A percentile compares a stretch with the other conserved stretches of the same genome.
Evolutionary conservation across 2,329 filamentous ascomycete genomes (phyloP).

Genomic region (Colletotrichum sp.): DNA sequence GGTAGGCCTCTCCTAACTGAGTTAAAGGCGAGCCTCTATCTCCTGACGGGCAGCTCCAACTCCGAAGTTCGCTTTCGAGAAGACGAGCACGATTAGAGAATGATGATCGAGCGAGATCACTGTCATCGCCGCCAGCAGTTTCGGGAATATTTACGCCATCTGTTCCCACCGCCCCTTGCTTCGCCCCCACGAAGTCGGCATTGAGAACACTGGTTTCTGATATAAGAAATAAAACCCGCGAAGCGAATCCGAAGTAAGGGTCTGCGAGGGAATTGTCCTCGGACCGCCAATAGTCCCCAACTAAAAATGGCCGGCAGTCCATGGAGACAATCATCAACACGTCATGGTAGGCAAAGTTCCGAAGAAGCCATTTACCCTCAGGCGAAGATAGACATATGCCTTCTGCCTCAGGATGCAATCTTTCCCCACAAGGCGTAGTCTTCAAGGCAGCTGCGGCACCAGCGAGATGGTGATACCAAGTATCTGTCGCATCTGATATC

Average conservation of each 20-base stretch:
- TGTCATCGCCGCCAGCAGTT: background rate
- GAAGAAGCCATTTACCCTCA: constrained; percentile 12
- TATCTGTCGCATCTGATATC: constrained; percentile 21
- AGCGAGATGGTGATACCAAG: constrained; percentile 24
- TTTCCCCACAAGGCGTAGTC: background rate
- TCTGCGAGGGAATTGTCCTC: constrained; percentile 4
- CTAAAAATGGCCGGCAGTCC: background rate
- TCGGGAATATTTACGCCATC: background rate
- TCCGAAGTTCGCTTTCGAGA: background rate
- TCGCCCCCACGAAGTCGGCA: background rate
- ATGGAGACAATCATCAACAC: constrained; percentile 17
- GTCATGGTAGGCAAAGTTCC: constrained; percentile 18
- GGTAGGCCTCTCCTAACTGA: background rate
- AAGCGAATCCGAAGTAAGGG: constrained; percentile 17
- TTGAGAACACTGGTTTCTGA: constrained; percentile 8
- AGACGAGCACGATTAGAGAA: background rate
- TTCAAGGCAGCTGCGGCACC: constrained; percentile 19
- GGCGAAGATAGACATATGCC: background rate
- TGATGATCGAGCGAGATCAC: background rate
- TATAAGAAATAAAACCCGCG: background rate
- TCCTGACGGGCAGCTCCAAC: background rate
- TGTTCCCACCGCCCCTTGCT: background rate
- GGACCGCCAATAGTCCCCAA: constrained; percentile 17
- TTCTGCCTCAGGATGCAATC: background rate
- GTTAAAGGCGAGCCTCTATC: background rate